phyloP scores from a whole-genome alignment of 441 rosid species.

The Croton setiger region DNA sequence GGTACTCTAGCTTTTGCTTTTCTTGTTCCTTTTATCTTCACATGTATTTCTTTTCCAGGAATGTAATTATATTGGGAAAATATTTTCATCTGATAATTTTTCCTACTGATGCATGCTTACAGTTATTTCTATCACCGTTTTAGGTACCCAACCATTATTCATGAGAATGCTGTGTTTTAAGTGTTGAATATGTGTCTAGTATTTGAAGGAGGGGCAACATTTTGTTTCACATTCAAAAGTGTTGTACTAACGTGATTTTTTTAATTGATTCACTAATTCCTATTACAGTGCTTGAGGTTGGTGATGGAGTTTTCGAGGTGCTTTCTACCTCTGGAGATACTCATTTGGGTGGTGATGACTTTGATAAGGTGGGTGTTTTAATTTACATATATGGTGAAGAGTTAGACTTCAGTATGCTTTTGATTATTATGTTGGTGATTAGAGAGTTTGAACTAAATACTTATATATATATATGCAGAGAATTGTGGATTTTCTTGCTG shows the following conservation, averaged over 20 bases:
- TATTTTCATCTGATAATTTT: not conserved
- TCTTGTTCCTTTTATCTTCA: not conserved
- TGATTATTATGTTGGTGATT: not conserved
- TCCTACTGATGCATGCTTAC: not conserved
- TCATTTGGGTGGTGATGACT: constrained; percentile 97
- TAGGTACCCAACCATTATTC: too few species aligned
- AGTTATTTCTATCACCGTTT: not conserved
- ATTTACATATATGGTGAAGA: too few species aligned
- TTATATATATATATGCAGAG: constrained; percentile 40
- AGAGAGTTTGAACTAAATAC: not conserved
- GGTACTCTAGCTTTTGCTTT: constrained; percentile 27
- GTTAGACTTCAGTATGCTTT: not conserved
- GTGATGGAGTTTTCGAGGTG: constrained; percentile 96
- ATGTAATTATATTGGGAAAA: not conserved
- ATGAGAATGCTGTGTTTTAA: not conserved
- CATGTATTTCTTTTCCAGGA: not conserved
- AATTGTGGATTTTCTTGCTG: constrained; percentile 92
- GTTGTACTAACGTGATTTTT: not conserved
- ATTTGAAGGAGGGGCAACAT: too few species aligned
- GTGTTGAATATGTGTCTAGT: not conserved
- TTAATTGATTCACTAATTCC: not conserved
- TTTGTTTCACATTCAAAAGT: too few species aligned
- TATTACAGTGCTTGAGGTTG: constrained; percentile 83
- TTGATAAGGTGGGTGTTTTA: constrained; percentile 60
- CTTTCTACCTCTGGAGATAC: constrained; percentile 95